Conservation (phyloP, 2,329 filamentous ascomycete species). For the Aureobasidium sp. region DNA sequence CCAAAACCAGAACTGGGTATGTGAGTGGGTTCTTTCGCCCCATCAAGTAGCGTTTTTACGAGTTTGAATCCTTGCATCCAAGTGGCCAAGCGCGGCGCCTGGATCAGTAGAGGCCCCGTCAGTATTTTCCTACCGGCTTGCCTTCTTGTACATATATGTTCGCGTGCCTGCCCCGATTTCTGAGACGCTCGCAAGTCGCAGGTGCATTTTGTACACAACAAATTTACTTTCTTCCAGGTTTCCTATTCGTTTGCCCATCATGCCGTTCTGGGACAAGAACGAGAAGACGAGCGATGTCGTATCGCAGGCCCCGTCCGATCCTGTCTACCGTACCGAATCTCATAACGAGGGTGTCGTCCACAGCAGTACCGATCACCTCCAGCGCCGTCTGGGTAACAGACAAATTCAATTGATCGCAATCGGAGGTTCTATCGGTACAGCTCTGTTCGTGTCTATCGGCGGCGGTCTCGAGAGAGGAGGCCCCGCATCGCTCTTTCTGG, state of each 20-base stretch:
- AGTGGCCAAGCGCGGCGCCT: constrained; percentile 7
- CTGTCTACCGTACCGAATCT: not conserved
- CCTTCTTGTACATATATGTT: not conserved
- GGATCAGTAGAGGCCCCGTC: constrained; percentile 4
- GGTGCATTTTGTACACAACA: not conserved
- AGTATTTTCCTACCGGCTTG: not conserved
- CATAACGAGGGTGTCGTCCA: constrained; percentile 22
- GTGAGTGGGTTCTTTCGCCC: constrained; percentile 11
- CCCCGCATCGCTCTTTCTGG: constrained; percentile 49
- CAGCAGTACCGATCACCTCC: constrained; percentile 32
- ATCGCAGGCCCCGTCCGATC: not conserved
- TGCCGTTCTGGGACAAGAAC: constrained; percentile 14
- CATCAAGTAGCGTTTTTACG: constrained; percentile 13
- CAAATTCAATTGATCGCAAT: constrained; percentile 29
- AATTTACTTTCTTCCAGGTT: not conserved
- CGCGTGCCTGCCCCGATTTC: not conserved
- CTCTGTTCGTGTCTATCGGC: constrained; percentile 44
- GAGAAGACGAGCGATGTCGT: constrained; percentile 1
- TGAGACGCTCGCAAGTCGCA: not conserved
- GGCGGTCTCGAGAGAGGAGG: constrained; percentile 45
- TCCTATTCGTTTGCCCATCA: not conserved
- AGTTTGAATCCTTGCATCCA: constrained; percentile 1
- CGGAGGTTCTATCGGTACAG: constrained; percentile 24
- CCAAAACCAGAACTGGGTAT: constrained; percentile 1
- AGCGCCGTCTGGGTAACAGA: constrained; percentile 47